phyloP scores from a whole-genome alignment of 2,329 filamentous ascomycete species.

The Exophiala sp. region DNA sequence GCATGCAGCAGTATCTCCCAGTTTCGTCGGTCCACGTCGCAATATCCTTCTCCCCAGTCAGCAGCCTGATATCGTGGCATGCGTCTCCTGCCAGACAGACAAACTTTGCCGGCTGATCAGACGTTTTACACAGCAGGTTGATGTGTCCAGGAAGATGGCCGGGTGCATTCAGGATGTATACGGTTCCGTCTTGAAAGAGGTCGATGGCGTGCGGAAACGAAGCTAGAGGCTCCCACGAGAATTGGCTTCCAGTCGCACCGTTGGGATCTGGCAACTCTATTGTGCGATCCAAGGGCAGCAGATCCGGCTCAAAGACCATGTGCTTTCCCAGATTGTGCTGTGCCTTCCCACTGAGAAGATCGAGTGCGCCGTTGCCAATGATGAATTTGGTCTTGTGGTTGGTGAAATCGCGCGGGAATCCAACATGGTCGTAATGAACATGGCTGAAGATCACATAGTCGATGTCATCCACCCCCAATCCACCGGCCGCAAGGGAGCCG shows the following conservation, averaged over 20 bases:
- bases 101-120: conserved; percentile 22
- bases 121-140: conserved; percentile 30
- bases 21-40: conserved; percentile 30
- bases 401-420: conserved; percentile 32
- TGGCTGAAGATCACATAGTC: conserved; percentile 38
- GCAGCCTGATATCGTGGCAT: conserved; percentile 32
- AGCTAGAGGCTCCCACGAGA: conserved; percentile 22
- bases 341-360: conserved; percentile 24
- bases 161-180: conserved; percentile 32
- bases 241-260: conserved; percentile 1
- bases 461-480: conserved; percentile 36
- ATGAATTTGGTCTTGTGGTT: conserved; percentile 35
- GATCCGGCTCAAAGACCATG: conserved; percentile 30
- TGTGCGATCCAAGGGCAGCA: conserved; percentile 27
- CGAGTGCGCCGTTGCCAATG: conserved; percentile 32
- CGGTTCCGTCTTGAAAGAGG: conserved; percentile 31
- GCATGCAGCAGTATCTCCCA: conserved; percentile 31
- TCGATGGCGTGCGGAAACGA: conserved; percentile 29
- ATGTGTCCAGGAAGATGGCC: conserved; percentile 34
- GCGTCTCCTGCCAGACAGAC: conserved; percentile 34
- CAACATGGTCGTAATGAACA: conserved; percentile 29
- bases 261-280: conserved; percentile 26
- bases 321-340: conserved; percentile 26
- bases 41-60: conserved; percentile 32
- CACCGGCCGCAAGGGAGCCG: conserved; percentile 35